A percentile compares a stretch with the other conserved stretches of the same genome.
Evolutionary conservation across 495 filamentous ascomycete species (phyloP).

Genomic region (Aspergillus carlsbadensis): DNA sequence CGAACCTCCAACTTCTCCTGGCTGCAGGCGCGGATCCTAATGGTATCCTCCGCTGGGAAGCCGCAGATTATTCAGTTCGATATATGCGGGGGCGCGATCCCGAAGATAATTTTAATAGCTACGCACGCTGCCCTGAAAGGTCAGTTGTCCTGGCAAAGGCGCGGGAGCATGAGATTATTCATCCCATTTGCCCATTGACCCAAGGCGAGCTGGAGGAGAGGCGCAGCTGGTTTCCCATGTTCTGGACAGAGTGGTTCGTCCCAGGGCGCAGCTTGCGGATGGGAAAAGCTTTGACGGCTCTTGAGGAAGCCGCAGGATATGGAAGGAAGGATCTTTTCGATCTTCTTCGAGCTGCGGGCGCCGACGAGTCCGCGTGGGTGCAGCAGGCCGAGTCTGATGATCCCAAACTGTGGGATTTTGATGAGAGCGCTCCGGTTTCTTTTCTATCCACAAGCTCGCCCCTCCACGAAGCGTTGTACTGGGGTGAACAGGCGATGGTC

Average conservation of each 20-base stretch:
- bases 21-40: too few species aligned
- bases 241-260: slow-evolving; percentile 22
- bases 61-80: too few species aligned
- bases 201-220: slow-evolving; percentile 17
- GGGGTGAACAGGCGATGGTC: slow-evolving; percentile 7
- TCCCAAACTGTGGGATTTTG: neutral
- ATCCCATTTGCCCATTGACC: slow-evolving; percentile 12
- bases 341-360: slow-evolving; percentile 8
- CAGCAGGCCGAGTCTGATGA: neutral
- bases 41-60: too few species aligned
- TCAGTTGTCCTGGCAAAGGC: neutral
- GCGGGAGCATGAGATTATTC: neutral
- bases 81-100: neutral
- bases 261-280: slow-evolving; percentile 10
- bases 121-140: too few species aligned
- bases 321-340: neutral
- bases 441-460: slow-evolving; percentile 11
- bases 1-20: too few species aligned
- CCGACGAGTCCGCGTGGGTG: slow-evolving; percentile 17
- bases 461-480: slow-evolving; percentile 13
- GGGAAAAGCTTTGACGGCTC: slow-evolving; percentile 4
- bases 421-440: slow-evolving; percentile 2
- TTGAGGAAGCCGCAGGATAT: slow-evolving; percentile 15
- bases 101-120: neutral
- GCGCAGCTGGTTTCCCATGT: slow-evolving; percentile 13